Evolutionary conservation across 768 basidiomycete species (phyloP).

Genomic region (Podaxis pistillaris): DNA sequence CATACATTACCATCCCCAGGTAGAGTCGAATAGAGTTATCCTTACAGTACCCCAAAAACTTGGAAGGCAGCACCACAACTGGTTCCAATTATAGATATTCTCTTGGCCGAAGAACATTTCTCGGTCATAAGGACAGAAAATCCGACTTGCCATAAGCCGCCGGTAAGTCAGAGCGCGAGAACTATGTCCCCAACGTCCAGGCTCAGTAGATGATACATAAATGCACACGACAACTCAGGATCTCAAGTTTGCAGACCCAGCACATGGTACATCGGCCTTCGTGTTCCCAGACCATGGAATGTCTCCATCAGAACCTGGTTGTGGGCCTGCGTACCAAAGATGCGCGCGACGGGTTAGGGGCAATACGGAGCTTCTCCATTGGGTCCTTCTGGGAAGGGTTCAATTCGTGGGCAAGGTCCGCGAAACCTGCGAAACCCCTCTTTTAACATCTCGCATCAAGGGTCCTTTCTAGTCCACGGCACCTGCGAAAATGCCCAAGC

Average conservation of each 20-base stretch:
- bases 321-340: neutral
- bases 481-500: neutral
- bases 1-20: neutral
- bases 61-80: neutral
- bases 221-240: neutral
- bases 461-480: neutral
- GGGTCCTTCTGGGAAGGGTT: slow-evolving; percentile 5
- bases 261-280: neutral
- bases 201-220: neutral
- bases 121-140: slow-evolving; percentile 9
- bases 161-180: slow-evolving; percentile 6
- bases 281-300: neutral
- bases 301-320: neutral
- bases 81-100: neutral
- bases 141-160: slow-evolving; percentile 11
- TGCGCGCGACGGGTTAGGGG: neutral
- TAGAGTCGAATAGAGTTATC: neutral
- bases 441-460: slow-evolving; percentile 6
- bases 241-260: neutral
- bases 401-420: neutral
- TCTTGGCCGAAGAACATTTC: slow-evolving; percentile 1
- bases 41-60: neutral
- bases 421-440: neutral
- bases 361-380: neutral
- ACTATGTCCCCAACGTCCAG: neutral